Evolutionary conservation across 768 basidiomycete genomes (phyloP).

Genomic region (Rhodosporidiobolus odoratus): DNA sequence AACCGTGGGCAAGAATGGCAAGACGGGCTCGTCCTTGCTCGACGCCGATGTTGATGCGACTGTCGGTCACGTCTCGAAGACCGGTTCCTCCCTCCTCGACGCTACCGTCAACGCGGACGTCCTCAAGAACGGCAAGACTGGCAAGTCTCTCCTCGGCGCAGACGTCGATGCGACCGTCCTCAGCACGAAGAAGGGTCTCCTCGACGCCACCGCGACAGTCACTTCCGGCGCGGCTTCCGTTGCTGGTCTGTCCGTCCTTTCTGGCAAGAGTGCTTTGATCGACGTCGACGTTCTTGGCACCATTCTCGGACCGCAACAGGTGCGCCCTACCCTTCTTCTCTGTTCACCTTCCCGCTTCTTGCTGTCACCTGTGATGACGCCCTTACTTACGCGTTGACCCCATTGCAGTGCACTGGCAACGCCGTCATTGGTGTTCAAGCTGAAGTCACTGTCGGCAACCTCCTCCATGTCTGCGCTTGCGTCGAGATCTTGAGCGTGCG

Average conservation of each 20-base stretch:
- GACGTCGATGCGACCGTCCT: not conserved
- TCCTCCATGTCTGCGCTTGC: conserved; percentile 22
- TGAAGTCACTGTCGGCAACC: conserved; percentile 1
- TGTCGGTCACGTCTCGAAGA: not conserved
- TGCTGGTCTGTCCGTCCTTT: not conserved
- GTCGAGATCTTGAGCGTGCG: conserved; percentile 15
- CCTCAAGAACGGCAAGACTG: not conserved
- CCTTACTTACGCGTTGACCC: not conserved
- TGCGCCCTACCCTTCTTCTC: too few relatives aligned
- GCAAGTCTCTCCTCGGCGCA: not conserved
- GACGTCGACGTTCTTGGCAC: conserved; percentile 18
- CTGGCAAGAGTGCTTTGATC: conserved; percentile 16
- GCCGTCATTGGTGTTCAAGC: conserved; percentile 27
- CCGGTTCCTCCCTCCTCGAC: not conserved
- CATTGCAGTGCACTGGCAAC: conserved; percentile 14
- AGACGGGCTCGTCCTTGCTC: too few relatives aligned
- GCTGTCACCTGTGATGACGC: too few relatives aligned
- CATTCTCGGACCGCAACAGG: conserved; percentile 2
- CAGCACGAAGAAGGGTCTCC: not conserved
- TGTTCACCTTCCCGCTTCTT: too few relatives aligned
- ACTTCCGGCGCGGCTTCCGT: not conserved
- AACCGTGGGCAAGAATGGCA: too few relatives aligned
- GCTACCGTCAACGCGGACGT: not conserved
- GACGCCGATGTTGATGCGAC: not conserved
- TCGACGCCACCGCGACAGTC: not conserved